Base-by-base conservation (phyloP, 345 rosid species). In the Rhodamnia rubescens region DNA sequence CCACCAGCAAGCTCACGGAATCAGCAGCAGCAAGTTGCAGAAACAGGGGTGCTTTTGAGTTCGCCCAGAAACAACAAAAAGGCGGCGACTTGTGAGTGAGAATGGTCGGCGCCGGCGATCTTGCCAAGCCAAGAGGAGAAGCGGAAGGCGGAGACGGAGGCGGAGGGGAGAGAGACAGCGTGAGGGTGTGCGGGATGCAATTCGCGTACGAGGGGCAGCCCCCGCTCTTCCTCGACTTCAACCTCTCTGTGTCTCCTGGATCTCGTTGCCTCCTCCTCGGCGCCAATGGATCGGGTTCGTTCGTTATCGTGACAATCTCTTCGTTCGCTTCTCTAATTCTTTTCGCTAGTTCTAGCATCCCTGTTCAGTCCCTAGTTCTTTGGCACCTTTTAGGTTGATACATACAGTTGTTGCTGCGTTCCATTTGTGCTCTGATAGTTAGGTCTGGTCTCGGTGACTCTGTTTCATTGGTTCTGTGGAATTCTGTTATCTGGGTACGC, bases 251-350 rank as follows among this genome's bases (percentile, higher is more conserved):
- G 42, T 53, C 93, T 32, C 93, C 93, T 16, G 98, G 98, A 86
- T 93, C 98, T 88, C 97, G 98, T 57, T 95, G 98, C 90, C 98
- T 95, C 87, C 95, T 96, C 40, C 94, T 95, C 82, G 99, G 99
- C 85, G 97, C 98, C 87, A 96, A 95, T 61, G 99, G 98, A 89
- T 95, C 99, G 83, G 99, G 99, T 96, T 42, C 53, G 84, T 89
- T 78, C 75, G 47, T 36, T 69, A 20, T 36, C 47, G 47, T 36
- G 78, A 32, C 78, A 36, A 29, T 61, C 75, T 61, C 75, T 36
- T 61, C 75, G 1, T 50, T 50, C 55, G 74, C 81, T 42, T 55
- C 64, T 83, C 32, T 53, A 5, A 40, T 58, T 55, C 15, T 42
- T 81, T 36, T 20, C 6, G 21, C 27, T 81, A 53, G n/a, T 44